Conservation (phyloP, 2,329 filamentous ascomycete species). For the Furcasterigmium sp. region DNA sequence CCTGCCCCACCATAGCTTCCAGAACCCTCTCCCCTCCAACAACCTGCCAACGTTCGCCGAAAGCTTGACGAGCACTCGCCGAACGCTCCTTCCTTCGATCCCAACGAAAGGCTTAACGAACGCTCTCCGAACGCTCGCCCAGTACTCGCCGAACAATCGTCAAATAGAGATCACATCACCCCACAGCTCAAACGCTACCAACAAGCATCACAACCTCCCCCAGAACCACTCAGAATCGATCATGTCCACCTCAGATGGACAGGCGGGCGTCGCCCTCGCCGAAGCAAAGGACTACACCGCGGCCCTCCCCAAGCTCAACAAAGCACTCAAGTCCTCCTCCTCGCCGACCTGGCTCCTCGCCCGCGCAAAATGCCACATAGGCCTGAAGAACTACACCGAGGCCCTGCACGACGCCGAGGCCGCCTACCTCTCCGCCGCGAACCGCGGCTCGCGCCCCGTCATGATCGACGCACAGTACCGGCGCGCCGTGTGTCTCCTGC, state of each 20-base stretch:
- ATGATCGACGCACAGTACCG: conserved; percentile 81
- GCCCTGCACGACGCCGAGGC: conserved; percentile 67
- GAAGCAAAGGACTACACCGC: conserved; percentile 56
- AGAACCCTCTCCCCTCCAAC: conserved; percentile 21
- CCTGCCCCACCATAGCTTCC: conserved; percentile 25
- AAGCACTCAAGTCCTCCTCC: conserved; percentile 58
- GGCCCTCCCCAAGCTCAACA: conserved; percentile 64
- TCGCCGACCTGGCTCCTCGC: conserved; percentile 77
- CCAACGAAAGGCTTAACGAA: too few species aligned
- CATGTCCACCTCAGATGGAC: conserved; percentile 50
- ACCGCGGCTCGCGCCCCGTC: conserved; percentile 68
- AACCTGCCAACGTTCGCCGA: too few species aligned
- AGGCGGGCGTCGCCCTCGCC: conserved; percentile 61
- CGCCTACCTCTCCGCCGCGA: conserved; percentile 55
- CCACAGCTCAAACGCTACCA: too few species aligned
- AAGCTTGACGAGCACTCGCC: too few species aligned
- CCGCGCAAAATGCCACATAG: conserved; percentile 73
- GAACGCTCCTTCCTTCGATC: too few species aligned
- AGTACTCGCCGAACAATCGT: too few species aligned
- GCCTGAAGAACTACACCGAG: conserved; percentile 52
- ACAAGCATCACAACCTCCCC: too few species aligned
- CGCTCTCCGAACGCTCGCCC: too few species aligned
- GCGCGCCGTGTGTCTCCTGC: conserved; percentile 68
- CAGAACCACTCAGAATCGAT: too few species aligned
- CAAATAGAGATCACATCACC: too few species aligned